Percentiles rank a stretch among this genome's conserved stretches.
Conservation (phyloP, 116 monocot genomes). For the Phalaenopsis hybrid region DNA sequence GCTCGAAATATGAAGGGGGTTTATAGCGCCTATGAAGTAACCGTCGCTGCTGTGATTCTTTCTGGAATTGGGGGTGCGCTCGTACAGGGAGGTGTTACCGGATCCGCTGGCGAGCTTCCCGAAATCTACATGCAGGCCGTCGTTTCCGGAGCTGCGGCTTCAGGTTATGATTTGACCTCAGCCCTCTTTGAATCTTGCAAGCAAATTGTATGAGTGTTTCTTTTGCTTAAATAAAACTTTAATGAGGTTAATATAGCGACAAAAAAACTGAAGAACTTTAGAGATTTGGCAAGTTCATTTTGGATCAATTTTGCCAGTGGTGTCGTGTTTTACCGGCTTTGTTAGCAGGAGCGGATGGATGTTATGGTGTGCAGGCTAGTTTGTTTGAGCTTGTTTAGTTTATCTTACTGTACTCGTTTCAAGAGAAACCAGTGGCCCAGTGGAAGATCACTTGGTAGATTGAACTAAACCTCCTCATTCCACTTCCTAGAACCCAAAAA, state of each 20-base stretch:
- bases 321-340: too few species aligned
- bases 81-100: conserved; percentile 76
- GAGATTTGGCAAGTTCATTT: too few species aligned
- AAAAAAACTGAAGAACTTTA: neutral
- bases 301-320: too few species aligned
- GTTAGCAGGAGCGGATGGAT: neutral
- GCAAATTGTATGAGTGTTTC: neutral
- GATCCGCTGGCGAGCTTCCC: conserved; percentile 70
- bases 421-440: too few species aligned
- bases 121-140: too few species aligned
- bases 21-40: conserved; percentile 47
- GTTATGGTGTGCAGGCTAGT: neutral
- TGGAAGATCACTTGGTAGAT: too few species aligned
- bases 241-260: neutral
- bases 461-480: too few species aligned
- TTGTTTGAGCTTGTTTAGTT: neutral
- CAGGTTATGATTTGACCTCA: too few species aligned
- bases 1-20: conserved; percentile 34
- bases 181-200: neutral
- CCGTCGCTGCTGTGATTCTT: conserved; percentile 40
- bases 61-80: conserved; percentile 62
- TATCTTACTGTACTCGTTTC: too few species aligned
- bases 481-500: too few species aligned
- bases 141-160: too few species aligned
- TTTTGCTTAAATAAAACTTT: too few species aligned